These are phyloP conservation scores for Leptomonas seymouri DNA, from an alignment of 208 protist genomes.

Conservation along the genomic window DNA sequence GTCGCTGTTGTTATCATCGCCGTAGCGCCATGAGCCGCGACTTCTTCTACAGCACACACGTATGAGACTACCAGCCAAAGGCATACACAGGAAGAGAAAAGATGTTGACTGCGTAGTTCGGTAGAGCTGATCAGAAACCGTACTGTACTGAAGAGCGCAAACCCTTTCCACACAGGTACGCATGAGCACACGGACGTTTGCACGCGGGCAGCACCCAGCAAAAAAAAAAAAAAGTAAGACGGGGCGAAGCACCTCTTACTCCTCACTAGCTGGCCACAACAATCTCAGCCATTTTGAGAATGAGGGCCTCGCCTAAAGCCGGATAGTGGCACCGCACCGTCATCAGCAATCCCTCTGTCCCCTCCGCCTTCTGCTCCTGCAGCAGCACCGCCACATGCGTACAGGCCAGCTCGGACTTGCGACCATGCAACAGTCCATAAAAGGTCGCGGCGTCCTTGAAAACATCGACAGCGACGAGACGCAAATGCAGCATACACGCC, in stretches of 20 bases:
- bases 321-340: conserved; percentile 52
- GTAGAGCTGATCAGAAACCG: no score
- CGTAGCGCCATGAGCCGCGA: no score
- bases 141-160: no score
- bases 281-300: conserved; percentile 52
- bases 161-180: no score
- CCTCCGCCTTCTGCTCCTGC: conserved; percentile 51
- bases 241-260: background rate
- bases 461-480: conserved; percentile 57
- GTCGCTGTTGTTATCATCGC: no score
- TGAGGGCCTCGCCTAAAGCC: conserved; percentile 53
- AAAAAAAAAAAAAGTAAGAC: background rate
- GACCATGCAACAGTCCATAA: conserved; percentile 58
- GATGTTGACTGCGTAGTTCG: no score
- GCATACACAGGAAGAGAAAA: no score
- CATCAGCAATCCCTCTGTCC: conserved; percentile 42
- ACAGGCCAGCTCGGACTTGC: conserved; percentile 43
- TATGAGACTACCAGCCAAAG: no score
- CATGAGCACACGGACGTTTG: no score
- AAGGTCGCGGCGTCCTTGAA: conserved; percentile 73
- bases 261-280: conserved; percentile 10
- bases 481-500: conserved; percentile 39
- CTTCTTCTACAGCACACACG: no score
- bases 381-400: conserved; percentile 74
- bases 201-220: no score